Percentiles rank a stretch among this genome's conserved stretches.
Evolutionary conservation across 805 yeast species (phyloP).

Genomic region (Candida maesae): DNA sequence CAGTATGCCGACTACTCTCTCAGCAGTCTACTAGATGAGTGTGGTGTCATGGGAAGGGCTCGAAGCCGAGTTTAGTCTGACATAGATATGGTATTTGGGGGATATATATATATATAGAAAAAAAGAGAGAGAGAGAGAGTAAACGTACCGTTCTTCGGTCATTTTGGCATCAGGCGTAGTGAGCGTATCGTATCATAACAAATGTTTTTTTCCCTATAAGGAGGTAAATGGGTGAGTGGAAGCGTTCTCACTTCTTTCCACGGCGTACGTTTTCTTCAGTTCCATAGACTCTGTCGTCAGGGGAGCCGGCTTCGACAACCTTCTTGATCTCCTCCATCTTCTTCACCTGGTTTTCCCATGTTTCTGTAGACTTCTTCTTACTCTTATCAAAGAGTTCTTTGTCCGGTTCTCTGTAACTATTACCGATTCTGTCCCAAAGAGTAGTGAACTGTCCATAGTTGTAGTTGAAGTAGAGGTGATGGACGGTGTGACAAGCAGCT

Average conservation of each 20-base stretch:
- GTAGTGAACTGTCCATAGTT: slow-evolving; percentile 99
- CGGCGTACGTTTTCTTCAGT: slow-evolving; percentile 37
- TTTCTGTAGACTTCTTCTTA: slow-evolving; percentile 49
- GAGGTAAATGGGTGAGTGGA: too few relatives aligned
- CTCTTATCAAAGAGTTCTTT: slow-evolving; percentile 71
- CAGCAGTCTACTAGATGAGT: too few relatives aligned
- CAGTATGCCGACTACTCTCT: too few relatives aligned
- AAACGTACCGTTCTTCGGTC: too few relatives aligned
- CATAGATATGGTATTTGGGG: too few relatives aligned
- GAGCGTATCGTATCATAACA: too few relatives aligned
- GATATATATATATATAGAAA: too few relatives aligned
- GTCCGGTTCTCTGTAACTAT: slow-evolving; percentile 91
- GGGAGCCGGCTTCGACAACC: slow-evolving; percentile 72
- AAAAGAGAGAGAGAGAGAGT: too few relatives aligned
- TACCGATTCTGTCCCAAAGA: slow-evolving; percentile 95
- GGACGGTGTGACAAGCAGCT: slow-evolving; percentile 97
- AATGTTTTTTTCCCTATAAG: too few relatives aligned
- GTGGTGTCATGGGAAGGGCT: too few relatives aligned
- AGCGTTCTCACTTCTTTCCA: neutral
- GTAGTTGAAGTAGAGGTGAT: slow-evolving; percentile 94
- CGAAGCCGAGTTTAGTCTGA: too few relatives aligned
- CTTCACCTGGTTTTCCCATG: slow-evolving; percentile 67
- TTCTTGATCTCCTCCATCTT: slow-evolving; percentile 77
- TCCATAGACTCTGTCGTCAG: slow-evolving; percentile 72
- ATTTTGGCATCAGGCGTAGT: too few relatives aligned